Percentiles rank a stretch among this genome's conserved stretches.
phyloP scores from a whole-genome alignment of 208 protist species.

The Wallacemonas sp. region DNA sequence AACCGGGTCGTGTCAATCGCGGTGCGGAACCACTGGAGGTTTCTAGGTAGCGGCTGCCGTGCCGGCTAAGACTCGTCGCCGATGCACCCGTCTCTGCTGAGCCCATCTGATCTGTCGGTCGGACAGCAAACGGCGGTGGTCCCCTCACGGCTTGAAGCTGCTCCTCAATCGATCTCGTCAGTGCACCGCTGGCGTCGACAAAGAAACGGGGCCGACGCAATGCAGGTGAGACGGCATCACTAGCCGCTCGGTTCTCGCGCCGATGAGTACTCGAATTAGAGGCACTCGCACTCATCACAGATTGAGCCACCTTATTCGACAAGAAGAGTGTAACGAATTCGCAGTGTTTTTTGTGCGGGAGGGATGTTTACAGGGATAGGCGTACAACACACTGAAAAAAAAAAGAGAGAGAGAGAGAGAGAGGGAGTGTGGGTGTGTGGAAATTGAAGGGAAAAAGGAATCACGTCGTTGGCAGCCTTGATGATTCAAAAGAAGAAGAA shows the following conservation, averaged over 20 bases:
- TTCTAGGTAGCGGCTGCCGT: neutral
- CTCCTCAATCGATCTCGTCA: slow-evolving; percentile 4
- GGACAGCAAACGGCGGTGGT: neutral
- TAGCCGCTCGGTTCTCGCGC: neutral
- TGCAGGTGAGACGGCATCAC: neutral
- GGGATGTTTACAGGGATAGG: no score
- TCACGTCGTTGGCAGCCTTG: neutral
- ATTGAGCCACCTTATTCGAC: no score
- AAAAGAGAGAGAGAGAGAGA: no score
- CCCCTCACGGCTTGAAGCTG: slow-evolving; percentile 8
- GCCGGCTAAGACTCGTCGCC: neutral
- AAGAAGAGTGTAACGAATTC: no score
- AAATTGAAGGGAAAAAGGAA: slow-evolving; percentile 2
- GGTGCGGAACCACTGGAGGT: neutral
- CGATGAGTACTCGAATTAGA: neutral
- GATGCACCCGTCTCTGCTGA: neutral
- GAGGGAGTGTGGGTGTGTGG: no score
- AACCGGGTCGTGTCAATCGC: neutral
- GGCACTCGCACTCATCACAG: slow-evolving; percentile 14
- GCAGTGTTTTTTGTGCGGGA: no score
- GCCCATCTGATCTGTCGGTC: neutral
- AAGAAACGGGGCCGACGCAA: neutral
- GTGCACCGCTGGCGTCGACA: neutral
- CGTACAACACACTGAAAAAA: no score
- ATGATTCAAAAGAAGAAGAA: neutral